Base-by-base conservation (phyloP, 768 basidiomycete genomes). In the Leccinum barrowsii region DNA sequence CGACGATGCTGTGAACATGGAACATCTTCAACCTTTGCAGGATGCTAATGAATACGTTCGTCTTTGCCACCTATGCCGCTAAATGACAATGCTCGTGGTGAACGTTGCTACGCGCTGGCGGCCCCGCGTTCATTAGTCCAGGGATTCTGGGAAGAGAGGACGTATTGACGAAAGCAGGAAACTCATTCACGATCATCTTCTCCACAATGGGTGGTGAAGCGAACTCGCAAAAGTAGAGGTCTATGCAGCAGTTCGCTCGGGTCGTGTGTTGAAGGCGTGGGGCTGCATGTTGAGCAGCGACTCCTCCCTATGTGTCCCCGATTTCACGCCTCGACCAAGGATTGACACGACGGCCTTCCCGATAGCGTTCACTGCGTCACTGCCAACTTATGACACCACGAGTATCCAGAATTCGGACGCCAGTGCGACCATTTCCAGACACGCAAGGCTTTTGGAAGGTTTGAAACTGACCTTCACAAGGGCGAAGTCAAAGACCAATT, bases 381-480 rank as follows among this genome's bases (percentile, higher is more conserved):
- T 35, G 13, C 50, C 32, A 32, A 0, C 32, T 32, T 32, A 32
- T 4, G 32, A 11, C 6, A 55, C 57, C 7, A 55, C 37, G 26
- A 57, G 28, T 26, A 46, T 32, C 12, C 63, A 79, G 81, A 72
- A 72, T 35, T 71, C 87, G 7, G 59, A 67, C 13, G 73, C 77
- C 17, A 65, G 86, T 2, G 72, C 79, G 1, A 85, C 78, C 61
- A 70, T 80, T 51, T 74, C 75, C 12, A 75, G 73, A 5, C 77
- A 82, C 48, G 68, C 77, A 2, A 75, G 79, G 13, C 77, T 78
- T 72, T 72, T 84, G 17, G 77, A 82, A 15, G 70, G 78, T 17
- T 60, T 76, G 56, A 84, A 84, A 61, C 82, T 85, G 0, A 61
- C 60, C 0, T 59, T 70, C 34, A 76, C 32, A 32, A 12, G 32